Conservation (phyloP, 2,329 filamentous ascomycete genomes). For the Beauveria sp. region DNA sequence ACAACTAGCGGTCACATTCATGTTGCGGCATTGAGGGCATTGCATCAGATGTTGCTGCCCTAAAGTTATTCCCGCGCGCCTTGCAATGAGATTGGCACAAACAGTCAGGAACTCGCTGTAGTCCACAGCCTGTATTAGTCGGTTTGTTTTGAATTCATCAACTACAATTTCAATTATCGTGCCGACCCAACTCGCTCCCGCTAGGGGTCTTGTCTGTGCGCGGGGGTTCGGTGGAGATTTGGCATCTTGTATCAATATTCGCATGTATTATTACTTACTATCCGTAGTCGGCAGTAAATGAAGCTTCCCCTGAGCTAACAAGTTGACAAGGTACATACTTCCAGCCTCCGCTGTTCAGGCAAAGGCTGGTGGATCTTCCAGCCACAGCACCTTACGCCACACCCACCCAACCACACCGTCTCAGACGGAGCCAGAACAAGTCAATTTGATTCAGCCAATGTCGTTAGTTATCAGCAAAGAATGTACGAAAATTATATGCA, state of each 20-base stretch:
- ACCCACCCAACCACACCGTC: background rate
- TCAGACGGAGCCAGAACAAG: background rate
- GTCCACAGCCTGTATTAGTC: too few relatives aligned
- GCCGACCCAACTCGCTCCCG: background rate
- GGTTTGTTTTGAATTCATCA: too few relatives aligned
- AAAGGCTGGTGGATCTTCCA: too few relatives aligned
- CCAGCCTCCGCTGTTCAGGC: background rate
- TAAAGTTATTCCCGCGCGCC: background rate
- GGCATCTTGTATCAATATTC: background rate
- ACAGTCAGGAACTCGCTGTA: too few relatives aligned
- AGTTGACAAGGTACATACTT: background rate
- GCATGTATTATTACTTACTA: background rate
- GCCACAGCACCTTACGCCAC: too few relatives aligned
- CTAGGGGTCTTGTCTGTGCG: conserved; percentile 1
- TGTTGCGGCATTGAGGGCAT: background rate
- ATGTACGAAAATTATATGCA: background rate
- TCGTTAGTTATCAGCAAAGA: background rate
- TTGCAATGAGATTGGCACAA: background rate
- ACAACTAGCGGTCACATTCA: background rate
- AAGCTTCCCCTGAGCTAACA: conserved; percentile 1
- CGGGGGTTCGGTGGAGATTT: background rate
- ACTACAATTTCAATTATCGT: too few relatives aligned
- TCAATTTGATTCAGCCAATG: too few relatives aligned
- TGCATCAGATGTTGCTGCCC: background rate
- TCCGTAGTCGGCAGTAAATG: background rate